Base-by-base conservation (phyloP, 768 basidiomycete species). In the Xerocomellus intermedius region DNA sequence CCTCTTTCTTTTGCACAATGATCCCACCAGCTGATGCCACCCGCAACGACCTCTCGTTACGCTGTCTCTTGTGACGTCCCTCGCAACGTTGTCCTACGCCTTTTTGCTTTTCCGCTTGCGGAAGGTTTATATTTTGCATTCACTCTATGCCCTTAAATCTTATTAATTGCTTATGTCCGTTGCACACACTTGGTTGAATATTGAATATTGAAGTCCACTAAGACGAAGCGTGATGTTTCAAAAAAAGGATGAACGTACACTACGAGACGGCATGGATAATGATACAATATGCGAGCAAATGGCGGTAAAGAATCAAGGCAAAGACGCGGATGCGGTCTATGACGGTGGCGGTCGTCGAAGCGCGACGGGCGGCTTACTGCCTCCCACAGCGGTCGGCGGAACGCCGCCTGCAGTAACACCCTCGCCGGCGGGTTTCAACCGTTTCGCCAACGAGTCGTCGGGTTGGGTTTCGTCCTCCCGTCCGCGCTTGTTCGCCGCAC, bases 361-460 rank as follows among this genome's bases (percentile, higher is more conserved):
- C 19, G 56, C 48, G 10, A 75, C 63, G 22, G 72, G 72, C 5
- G 77, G 74, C 54, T 74, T 70, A 47, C 47, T 57, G 16, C 60
- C 58, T n/a, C 58, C 64, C n/a, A n/a, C 49, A 24, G 56, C 39
- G 17, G 28, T 41, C 10, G 36, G 24, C 21, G 39, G 36, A 8
- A n/a, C 48, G 2, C 36, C 52, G 9, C 30, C 45, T 16, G 44
- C 21, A 21, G 21, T 16, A 3, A 16, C n/a, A 4, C 28, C 48
- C 24, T 68, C 65, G 3, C 35, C 52, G 3, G 82, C 80, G 45
- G 82, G 82, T 64, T 86, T 88, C 49, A 86, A 57, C 42, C 87
- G 81, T 64, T 89, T 89, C 0, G 81, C 84, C 32, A 88, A 73
- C 10, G 85, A 80, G 61, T 84, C 83, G 19, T 84, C 84, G 0